Percentiles rank a stretch among this genome's conserved stretches.
Evolutionary conservation across 371 early-diverging fungal species (phyloP).

Genomic region (Phascolomyces articulosus): DNA sequence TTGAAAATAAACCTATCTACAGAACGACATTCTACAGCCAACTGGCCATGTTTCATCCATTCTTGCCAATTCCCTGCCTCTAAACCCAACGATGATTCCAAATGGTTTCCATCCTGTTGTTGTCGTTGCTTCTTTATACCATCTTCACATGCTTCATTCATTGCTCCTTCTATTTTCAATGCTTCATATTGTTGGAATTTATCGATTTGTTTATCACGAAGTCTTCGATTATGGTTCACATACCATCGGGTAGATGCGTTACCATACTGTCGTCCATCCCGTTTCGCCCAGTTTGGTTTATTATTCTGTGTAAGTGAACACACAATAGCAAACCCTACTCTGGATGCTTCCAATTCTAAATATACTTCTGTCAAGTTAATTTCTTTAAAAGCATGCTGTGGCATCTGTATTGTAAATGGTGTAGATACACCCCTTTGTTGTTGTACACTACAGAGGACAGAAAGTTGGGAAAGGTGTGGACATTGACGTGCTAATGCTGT

Average conservation of each 20-base stretch:
- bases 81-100: background rate
- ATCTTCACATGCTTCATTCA: background rate
- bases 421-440: background rate
- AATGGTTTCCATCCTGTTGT: too few species aligned
- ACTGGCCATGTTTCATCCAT: background rate
- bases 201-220: background rate
- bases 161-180: background rate
- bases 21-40: background rate
- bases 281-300: constrained; percentile 2
- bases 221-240: background rate
- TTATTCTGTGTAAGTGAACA: background rate
- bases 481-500: background rate
- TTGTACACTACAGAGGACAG: background rate
- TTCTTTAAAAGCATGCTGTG: background rate
- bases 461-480: background rate
- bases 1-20: background rate
- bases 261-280: background rate
- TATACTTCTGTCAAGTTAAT: background rate
- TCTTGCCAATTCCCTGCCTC: background rate
- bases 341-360: background rate
- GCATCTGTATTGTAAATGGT: background rate
- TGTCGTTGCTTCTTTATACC: background rate
- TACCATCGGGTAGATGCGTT: background rate
- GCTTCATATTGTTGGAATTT: background rate
- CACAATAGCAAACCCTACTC: background rate